These are phyloP conservation scores for Camellia sinensis DNA, from an alignment of 148 eudicot species.

Conservation along the genomic window DNA sequence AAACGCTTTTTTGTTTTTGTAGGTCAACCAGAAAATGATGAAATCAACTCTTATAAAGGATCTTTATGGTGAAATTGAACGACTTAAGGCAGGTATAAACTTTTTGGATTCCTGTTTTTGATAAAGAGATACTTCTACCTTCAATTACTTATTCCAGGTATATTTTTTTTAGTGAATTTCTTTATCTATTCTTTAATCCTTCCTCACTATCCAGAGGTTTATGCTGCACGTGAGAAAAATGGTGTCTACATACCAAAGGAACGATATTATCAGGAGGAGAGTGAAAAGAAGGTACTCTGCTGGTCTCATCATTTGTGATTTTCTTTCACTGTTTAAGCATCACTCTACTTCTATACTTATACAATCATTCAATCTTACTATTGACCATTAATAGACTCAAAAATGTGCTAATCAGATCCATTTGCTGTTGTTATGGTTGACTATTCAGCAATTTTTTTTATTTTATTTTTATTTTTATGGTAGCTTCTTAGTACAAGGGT, in stretches of 20 bases:
- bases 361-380: not conserved
- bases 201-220: conserved; percentile 54
- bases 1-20: not conserved
- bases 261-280: conserved; percentile 82
- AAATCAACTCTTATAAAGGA: conserved; percentile 88
- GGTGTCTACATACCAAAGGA: conserved; percentile 88
- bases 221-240: conserved; percentile 81
- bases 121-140: not conserved
- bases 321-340: not conserved
- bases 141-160: not conserved
- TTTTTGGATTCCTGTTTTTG: not conserved
- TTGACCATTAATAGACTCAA: not conserved
- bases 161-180: not conserved
- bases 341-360: not conserved
- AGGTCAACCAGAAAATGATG: conserved; percentile 98
- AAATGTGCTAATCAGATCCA: not conserved
- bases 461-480: not conserved
- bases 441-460: not conserved
- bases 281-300: conserved; percentile 62
- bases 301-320: not conserved
- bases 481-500: not conserved
- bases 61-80: conserved; percentile 87
- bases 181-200: not conserved
- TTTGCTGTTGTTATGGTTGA: not conserved
- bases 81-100: conserved; percentile 67